Evolutionary conservation across 495 filamentous ascomycete species (phyloP), one percentile per base, ranked within the genome.

Genomic region (Penicillium parvum): DNA sequence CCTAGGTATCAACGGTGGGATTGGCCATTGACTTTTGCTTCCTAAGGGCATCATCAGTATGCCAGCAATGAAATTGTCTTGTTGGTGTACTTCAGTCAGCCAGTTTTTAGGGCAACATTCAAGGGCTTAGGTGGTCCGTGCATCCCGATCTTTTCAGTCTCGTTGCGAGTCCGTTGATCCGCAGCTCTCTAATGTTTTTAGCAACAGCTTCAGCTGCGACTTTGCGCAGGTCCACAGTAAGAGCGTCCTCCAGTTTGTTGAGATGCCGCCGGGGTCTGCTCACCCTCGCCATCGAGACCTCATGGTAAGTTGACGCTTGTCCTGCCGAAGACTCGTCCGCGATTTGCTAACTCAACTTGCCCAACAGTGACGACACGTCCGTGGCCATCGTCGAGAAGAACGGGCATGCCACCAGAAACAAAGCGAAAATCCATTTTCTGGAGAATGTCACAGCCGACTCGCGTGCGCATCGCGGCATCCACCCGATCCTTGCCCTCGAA

Each of bases 221-320:
- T 5, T 47, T 63, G 34, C 60, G 61, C 40, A 61, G 40, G 29
- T 48, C 43, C 7, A 19, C 53, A 22, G 35, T 25, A 29, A 20
- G 16, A 7, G 33, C 43, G 12, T 36, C 46, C 1, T 58, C 37
- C 32, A 45, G 18, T 6, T 12, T 43, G 9, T 7, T 45, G 2
- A 32, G 40, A 15, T 51, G 26, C 11, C 59, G 55, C 0, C 74
- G 76, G 18, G 58, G 62, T 6, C 68, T 87, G 32, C 60, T 86
- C 11, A 90, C 86, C 0, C 81, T 97, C 23, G 91, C 87, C 12
- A 95, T 97, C 58, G 91, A 97, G 69, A 87, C 86, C 11, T 96
- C 90, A n/a, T 97, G 83, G 77, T 81, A 57, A 44, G 60, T 33
- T 7, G n/a, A n/a, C 16, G 26, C 4, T n/a, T 2, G 16, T 17